Evolutionary conservation across 2,329 filamentous ascomycete genomes (phyloP).

Genomic region (Aspergillus calidoustus): DNA sequence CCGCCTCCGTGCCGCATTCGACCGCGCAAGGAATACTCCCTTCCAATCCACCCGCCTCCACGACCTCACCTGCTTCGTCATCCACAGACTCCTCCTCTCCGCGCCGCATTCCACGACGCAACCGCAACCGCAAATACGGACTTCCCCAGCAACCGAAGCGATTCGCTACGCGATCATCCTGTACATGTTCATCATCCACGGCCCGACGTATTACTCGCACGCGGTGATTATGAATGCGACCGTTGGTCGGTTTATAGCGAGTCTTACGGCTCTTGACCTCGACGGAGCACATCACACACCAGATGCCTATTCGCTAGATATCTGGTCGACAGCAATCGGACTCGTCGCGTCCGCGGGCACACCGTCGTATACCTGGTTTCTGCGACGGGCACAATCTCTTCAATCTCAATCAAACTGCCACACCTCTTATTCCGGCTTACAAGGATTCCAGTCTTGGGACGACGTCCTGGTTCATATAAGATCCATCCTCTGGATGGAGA

Average conservation of each 20-base stretch:
- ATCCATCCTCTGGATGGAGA: constrained; percentile 29
- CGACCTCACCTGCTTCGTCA: constrained; percentile 59
- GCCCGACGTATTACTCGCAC: constrained; percentile 62
- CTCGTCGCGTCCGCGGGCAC: constrained; percentile 37
- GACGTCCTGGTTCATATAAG: constrained; percentile 23
- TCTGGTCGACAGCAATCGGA: constrained; percentile 53
- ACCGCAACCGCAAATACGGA: neutral
- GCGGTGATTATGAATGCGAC: constrained; percentile 45
- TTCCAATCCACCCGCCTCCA: constrained; percentile 53
- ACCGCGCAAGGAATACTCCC: constrained; percentile 31
- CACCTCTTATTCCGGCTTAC: too few species aligned
- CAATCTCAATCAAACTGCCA: too few species aligned
- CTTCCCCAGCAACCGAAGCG: constrained; percentile 44
- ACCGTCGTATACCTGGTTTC: constrained; percentile 25
- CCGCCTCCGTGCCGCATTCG: constrained; percentile 53
- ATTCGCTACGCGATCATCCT: constrained; percentile 54
- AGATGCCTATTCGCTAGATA: constrained; percentile 32
- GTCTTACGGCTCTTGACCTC: constrained; percentile 28
- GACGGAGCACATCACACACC: neutral
- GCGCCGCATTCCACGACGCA: neutral
- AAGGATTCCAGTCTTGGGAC: neutral
- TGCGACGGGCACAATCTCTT: constrained; percentile 14
- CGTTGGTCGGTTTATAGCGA: constrained; percentile 35
- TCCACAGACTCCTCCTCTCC: constrained; percentile 53
- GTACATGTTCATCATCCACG: constrained; percentile 60